Evolutionary conservation across 345 rosid genomes (phyloP).

Genomic region (Corchorus olitorius): DNA sequence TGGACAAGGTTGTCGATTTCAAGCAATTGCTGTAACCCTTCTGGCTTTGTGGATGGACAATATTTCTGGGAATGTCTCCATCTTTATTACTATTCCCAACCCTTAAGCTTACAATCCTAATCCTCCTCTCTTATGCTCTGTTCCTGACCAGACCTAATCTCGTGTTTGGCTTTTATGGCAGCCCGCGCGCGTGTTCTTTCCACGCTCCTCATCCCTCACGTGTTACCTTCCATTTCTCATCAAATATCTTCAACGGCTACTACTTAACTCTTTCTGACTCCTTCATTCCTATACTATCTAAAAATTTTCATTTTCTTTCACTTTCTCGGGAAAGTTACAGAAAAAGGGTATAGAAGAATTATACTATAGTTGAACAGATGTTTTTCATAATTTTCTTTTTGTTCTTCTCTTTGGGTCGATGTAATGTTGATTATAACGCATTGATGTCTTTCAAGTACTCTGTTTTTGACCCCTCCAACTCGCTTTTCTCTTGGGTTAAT

Average conservation of each 20-base stretch:
- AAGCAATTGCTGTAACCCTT: constrained; percentile 6
- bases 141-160: not conserved
- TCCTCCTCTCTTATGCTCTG: not conserved
- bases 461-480: constrained; percentile 18
- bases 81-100: not conserved
- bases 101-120: not conserved
- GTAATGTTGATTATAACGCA: constrained; percentile 10
- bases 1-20: not conserved
- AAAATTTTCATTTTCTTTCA: not conserved
- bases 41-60: constrained; percentile 7
- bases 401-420: constrained; percentile 10
- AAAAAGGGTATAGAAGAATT: not conserved
- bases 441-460: constrained; percentile 8
- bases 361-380: not conserved
- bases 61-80: not conserved
- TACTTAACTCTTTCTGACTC: not conserved
- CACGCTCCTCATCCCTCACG: constrained; percentile 11
- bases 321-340: constrained; percentile 4
- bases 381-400: not conserved
- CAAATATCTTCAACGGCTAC: constrained; percentile 17
- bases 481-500: constrained; percentile 17
- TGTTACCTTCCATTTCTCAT: constrained; percentile 1
- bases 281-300: not conserved
- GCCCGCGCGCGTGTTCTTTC: not conserved
- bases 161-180: constrained; percentile 12